Base-by-base conservation (phyloP, 1,139 yeast species). In the Spencermartinsiella ligniputridi region DNA sequence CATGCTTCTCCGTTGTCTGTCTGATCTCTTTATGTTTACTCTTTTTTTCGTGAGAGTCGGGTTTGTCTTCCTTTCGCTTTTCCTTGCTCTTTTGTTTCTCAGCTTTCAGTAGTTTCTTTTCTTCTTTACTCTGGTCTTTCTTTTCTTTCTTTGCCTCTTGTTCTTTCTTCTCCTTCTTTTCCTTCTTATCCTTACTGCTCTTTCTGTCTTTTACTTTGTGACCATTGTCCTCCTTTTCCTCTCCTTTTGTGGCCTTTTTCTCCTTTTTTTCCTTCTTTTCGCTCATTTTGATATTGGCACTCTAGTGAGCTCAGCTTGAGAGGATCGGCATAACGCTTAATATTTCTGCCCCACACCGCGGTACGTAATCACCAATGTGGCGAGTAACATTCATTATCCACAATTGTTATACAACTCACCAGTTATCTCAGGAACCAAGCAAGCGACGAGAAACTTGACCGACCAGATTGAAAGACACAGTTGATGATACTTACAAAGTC, bases 21-120 rank as follows among this genome's bases (percentile, higher is more conserved):
- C n/a, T n/a, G n/a, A n/a, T n/a, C 25, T 22, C 32, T 21, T 36
- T 25, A 11, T 40, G 8, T 22, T 37, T 22, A 3, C 21, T 27
- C 25, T 17, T 16, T 35, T 35, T 41, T 34, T 41, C 37, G 32
- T 29, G 30, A 15, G 17, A 39, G n/a, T 34, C 40, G 32, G 35
- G 32, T 16, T 43, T 29, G 34, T 43, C 39, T n/a, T 37, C 13
- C 41, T 48, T 37, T 29, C 47, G 36, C 36, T 35, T 37, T 15
- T 41, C 39, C 22, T 24, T 17, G 16, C 24, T 35, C 50, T 40
- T 43, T n/a, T 27, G 15, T 8, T 27, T 27, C 15, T 9, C 32
- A 6, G 6, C 11, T 22, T 22, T 22, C 25, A 11, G 25, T 27
- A 5, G 8, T n/a, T 27, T 33, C 38, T 39, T 37, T 33, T 16